phyloP scores from a whole-genome alignment of 805 yeast genomes.

The Wickerhamiella slavikovae region DNA sequence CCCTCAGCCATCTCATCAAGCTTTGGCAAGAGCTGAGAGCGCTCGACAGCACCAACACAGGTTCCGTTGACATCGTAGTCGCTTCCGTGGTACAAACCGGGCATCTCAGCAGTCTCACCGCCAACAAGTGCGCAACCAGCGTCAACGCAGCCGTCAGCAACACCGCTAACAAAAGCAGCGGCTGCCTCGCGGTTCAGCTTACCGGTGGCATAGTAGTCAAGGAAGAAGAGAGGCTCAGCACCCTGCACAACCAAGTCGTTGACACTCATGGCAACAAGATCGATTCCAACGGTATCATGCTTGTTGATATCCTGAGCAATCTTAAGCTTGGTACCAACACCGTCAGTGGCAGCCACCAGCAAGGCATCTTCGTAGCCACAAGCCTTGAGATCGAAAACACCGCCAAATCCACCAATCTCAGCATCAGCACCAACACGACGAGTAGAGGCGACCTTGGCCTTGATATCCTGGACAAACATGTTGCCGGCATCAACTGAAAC shows the following conservation, averaged over 20 bases:
- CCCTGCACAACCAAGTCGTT: constrained; percentile 97
- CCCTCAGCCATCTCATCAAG: constrained; percentile 50
- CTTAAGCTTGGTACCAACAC: constrained; percentile 93
- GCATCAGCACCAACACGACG: constrained; percentile 93
- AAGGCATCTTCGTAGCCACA: constrained; percentile 68
- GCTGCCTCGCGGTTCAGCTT: constrained; percentile 70
- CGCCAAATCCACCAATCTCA: constrained; percentile 98
- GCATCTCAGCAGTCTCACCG: constrained; percentile 99
- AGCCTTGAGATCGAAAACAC: constrained; percentile 70
- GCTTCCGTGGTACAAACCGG: constrained; percentile 89
- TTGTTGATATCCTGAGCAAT: constrained; percentile 78
- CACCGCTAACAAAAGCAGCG: constrained; percentile 79
- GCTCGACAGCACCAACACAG: constrained; percentile 88
- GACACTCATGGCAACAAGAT: constrained; percentile 96
- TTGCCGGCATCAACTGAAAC: constrained; percentile 96
- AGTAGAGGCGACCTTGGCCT: constrained; percentile 77
- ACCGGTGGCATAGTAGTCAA: constrained; percentile 94
- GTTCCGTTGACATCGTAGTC: constrained; percentile 98
- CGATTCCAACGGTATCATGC: constrained; percentile 97
- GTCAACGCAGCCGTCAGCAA: constrained; percentile 84
- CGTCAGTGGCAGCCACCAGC: constrained; percentile 94
- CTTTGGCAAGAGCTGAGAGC: constrained; percentile 54
- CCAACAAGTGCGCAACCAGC: constrained; percentile 98
- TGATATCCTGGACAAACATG: constrained; percentile 70
- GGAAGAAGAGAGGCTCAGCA: constrained; percentile 88